Conservation (phyloP, 495 filamentous ascomycete genomes). For the Penicillium lividum region DNA sequence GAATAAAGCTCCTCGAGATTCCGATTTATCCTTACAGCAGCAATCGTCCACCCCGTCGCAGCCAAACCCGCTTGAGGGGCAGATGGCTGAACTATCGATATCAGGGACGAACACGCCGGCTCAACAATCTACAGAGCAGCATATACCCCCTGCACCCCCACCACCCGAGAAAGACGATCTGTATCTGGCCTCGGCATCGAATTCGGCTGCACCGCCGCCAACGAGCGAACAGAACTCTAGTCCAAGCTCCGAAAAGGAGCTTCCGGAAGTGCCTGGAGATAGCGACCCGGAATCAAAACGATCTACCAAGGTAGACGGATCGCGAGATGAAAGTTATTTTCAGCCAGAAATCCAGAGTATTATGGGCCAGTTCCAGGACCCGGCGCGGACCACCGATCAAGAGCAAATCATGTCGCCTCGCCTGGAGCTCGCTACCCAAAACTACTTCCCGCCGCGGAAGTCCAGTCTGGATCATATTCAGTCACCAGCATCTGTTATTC, state of each 20-base stretch:
- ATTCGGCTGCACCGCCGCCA: slow-evolving; percentile 59
- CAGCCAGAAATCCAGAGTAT: slow-evolving; percentile 92
- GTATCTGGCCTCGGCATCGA: slow-evolving; percentile 68
- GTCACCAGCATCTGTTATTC: slow-evolving; percentile 11
- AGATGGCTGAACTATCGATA: slow-evolving; percentile 41
- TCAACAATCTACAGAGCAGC: background rate
- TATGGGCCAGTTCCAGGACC: slow-evolving; percentile 80
- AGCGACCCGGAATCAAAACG: slow-evolving; percentile 52
- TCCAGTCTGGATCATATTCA: slow-evolving; percentile 77
- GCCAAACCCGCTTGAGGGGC: slow-evolving; percentile 31
- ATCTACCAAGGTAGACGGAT: slow-evolving; percentile 47
- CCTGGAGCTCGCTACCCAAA: slow-evolving; percentile 64
- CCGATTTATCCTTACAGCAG: slow-evolving; percentile 13
- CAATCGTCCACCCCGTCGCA: slow-evolving; percentile 17
- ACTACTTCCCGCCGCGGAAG: slow-evolving; percentile 75
- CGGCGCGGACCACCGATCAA: slow-evolving; percentile 61
- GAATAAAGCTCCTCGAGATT: slow-evolving; percentile 6
- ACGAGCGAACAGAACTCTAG: slow-evolving; percentile 39
- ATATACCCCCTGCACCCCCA: slow-evolving; percentile 35
- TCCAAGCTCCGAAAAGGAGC: slow-evolving; percentile 38
- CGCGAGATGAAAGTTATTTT: slow-evolving; percentile 63
- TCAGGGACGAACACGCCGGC: slow-evolving; percentile 24
- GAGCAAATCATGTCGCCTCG: slow-evolving; percentile 83
- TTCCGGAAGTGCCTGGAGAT: slow-evolving; percentile 58
- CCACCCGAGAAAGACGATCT: slow-evolving; percentile 51